Percentiles rank a stretch among this genome's conserved stretches.
phyloP scores from a whole-genome alignment of 768 basidiomycete genomes.

The Amanita exitialis region DNA sequence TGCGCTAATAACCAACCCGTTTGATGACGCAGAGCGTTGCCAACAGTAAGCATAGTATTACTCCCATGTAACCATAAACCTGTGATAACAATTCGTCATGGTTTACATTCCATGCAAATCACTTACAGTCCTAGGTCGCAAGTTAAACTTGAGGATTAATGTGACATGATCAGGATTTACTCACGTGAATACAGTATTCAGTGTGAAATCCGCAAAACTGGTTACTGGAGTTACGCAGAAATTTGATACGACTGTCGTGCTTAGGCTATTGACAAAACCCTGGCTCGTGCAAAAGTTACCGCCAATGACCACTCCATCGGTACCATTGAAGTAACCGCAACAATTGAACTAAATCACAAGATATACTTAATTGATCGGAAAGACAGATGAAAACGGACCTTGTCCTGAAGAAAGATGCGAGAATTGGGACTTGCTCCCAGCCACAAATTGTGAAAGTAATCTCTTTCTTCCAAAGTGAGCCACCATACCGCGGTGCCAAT shows the following conservation, averaged over 20 bases:
- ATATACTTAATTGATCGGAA: neutral
- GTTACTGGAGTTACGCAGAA: constrained; percentile 73
- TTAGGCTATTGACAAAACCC: constrained; percentile 29
- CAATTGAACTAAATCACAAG: constrained; percentile 50
- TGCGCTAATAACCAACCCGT: constrained; percentile 31
- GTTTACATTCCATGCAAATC: constrained; percentile 3
- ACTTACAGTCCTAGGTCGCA: constrained; percentile 31
- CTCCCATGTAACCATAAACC: constrained; percentile 80
- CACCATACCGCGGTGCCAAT: constrained; percentile 77
- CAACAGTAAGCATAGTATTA: constrained; percentile 66
- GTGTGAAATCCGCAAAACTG: constrained; percentile 52
- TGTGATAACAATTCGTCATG: constrained; percentile 13
- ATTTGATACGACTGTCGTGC: constrained; percentile 28
- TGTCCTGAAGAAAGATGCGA: constrained; percentile 59
- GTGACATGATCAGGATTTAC: constrained; percentile 16
- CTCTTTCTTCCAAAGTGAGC: constrained; percentile 63
- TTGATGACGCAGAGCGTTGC: constrained; percentile 83
- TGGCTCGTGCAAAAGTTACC: constrained; percentile 47
- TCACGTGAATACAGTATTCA: constrained; percentile 82
- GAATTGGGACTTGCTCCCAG: constrained; percentile 29
- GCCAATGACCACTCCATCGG: constrained; percentile 47
- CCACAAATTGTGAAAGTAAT: constrained; percentile 57
- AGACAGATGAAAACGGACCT: constrained; percentile 31
- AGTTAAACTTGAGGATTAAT: neutral
- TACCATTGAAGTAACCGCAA: constrained; percentile 78